Percentiles rank a stretch among this genome's conserved stretches.
Conservation (phyloP, 306 rosid species). For the Argentina anserina region DNA sequence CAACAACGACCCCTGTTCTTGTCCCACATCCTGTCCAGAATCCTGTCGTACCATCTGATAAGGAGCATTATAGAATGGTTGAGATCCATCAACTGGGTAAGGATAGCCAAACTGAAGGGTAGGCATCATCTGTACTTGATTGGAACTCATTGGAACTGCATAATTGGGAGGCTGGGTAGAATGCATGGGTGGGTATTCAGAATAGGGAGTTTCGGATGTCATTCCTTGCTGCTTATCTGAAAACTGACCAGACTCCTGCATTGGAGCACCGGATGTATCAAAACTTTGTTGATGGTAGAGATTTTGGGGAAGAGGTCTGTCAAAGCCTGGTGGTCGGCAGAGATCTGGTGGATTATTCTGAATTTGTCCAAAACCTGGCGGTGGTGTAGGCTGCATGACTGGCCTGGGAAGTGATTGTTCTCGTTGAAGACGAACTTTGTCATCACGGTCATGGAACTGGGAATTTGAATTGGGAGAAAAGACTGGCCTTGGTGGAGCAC, state of each 20-base stretch:
- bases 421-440: slow-evolving; percentile 70
- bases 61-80: slow-evolving; percentile 64
- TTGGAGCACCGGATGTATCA: slow-evolving; percentile 36
- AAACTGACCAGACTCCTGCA: slow-evolving; percentile 61
- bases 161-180: slow-evolving; percentile 52
- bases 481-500: slow-evolving; percentile 67
- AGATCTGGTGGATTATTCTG: slow-evolving; percentile 56
- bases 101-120: slow-evolving; percentile 63
- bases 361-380: slow-evolving; percentile 61
- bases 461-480: slow-evolving; percentile 80
- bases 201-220: slow-evolving; percentile 49
- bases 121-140: slow-evolving; percentile 67
- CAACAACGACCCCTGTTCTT: slow-evolving; percentile 64
- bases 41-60: slow-evolving; percentile 72
- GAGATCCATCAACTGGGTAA: slow-evolving; percentile 69
- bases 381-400: slow-evolving; percentile 48
- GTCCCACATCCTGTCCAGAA: slow-evolving; percentile 54
- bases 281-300: slow-evolving; percentile 48
- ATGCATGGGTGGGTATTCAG: slow-evolving; percentile 71
- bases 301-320: slow-evolving; percentile 55
- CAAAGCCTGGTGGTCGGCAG: slow-evolving; percentile 68
- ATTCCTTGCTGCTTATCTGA: slow-evolving; percentile 65
- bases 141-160: slow-evolving; percentile 57
- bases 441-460: slow-evolving; percentile 74
- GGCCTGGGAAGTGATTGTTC: slow-evolving; percentile 72